phyloP scores from a whole-genome alignment of 495 filamentous ascomycete genomes.

The Daldinia vernicosa region DNA sequence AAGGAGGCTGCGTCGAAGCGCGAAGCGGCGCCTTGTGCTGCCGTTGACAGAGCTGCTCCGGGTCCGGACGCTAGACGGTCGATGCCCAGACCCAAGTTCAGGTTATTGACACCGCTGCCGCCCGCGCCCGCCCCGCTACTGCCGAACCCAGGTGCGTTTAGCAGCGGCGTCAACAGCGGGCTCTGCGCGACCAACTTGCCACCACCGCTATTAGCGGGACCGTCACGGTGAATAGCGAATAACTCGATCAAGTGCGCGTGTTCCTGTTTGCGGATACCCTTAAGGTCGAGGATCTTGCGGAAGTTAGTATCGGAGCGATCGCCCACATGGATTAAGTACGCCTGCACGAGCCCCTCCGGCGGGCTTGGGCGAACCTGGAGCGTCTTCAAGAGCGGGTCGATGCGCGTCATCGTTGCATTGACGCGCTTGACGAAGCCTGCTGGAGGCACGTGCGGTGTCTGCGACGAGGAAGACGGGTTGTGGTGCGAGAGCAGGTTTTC shows the following conservation, averaged over 20 bases:
- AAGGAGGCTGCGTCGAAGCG: conserved; percentile 81
- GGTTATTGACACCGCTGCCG: conserved; percentile 34
- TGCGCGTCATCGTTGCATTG: conserved; percentile 80
- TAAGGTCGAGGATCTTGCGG: conserved; percentile 93
- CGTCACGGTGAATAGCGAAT: conserved; percentile 80
- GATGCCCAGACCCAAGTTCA: conserved; percentile 23
- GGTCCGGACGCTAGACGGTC: conserved; percentile 16
- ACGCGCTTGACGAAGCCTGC: conserved; percentile 86
- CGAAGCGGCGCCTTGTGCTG: conserved; percentile 56
- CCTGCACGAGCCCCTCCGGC: conserved; percentile 93
- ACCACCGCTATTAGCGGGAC: conserved; percentile 61
- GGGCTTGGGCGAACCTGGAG: conserved; percentile 92
- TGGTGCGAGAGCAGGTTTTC: conserved; percentile 70
- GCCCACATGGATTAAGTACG: conserved; percentile 93
- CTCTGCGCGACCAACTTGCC: conserved; percentile 65
- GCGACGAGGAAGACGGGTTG: conserved; percentile 44
- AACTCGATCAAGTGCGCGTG: conserved; percentile 86
- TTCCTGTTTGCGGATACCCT: conserved; percentile 84
- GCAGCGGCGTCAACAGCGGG: conserved; percentile 68
- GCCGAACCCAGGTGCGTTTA: conserved; percentile 53
- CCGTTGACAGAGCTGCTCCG: conserved; percentile 33
- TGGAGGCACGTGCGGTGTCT: conserved; percentile 57
- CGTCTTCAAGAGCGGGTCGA: conserved; percentile 94
- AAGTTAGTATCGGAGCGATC: conserved; percentile 94
- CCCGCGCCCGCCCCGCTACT: conserved; percentile 54